Conservation (phyloP, 2,329 filamentous ascomycete species). For the Aspergillaceae sp. region DNA sequence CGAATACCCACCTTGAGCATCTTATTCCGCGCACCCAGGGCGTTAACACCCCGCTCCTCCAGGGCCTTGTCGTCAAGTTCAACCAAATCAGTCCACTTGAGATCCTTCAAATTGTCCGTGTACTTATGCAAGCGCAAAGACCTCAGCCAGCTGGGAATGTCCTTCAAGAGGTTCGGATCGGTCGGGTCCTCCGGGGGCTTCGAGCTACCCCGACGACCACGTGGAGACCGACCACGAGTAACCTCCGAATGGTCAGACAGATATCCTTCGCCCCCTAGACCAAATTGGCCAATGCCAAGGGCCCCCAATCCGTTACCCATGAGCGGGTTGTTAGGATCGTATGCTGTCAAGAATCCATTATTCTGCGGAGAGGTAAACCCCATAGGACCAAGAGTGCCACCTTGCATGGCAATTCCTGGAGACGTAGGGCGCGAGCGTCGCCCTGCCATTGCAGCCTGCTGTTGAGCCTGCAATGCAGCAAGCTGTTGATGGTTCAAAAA, state of each 20-base stretch:
- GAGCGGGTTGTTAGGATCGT: slow-evolving; percentile 62
- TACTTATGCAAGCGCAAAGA: slow-evolving; percentile 96
- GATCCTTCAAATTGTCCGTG: slow-evolving; percentile 93
- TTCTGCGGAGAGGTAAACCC: slow-evolving; percentile 82
- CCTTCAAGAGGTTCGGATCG: slow-evolving; percentile 78
- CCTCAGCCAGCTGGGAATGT: slow-evolving; percentile 92
- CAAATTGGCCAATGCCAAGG: slow-evolving; percentile 64
- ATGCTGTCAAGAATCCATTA: slow-evolving; percentile 87
- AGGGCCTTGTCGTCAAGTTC: slow-evolving; percentile 88
- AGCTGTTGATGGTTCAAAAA: slow-evolving; percentile 78
- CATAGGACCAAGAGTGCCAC: slow-evolving; percentile 51
- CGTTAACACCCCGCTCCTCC: slow-evolving; percentile 88
- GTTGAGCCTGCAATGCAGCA: slow-evolving; percentile 66
- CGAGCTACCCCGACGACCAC: slow-evolving; percentile 84
- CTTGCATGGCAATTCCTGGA: slow-evolving; percentile 75
- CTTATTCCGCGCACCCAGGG: slow-evolving; percentile 87
- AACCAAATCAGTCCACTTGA: slow-evolving; percentile 90
- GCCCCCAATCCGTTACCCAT: slow-evolving; percentile 63
- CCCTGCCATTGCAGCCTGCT: slow-evolving; percentile 48
- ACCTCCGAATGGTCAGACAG: slow-evolving; percentile 91
- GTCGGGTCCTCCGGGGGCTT: slow-evolving; percentile 98
- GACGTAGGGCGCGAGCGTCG: slow-evolving; percentile 82
- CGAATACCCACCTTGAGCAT: slow-evolving; percentile 71
- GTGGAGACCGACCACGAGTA: slow-evolving; percentile 78
- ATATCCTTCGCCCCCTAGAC: slow-evolving; percentile 69